Conservation (phyloP, 768 basidiomycete species). For the Russula griseocarnosa region DNA sequence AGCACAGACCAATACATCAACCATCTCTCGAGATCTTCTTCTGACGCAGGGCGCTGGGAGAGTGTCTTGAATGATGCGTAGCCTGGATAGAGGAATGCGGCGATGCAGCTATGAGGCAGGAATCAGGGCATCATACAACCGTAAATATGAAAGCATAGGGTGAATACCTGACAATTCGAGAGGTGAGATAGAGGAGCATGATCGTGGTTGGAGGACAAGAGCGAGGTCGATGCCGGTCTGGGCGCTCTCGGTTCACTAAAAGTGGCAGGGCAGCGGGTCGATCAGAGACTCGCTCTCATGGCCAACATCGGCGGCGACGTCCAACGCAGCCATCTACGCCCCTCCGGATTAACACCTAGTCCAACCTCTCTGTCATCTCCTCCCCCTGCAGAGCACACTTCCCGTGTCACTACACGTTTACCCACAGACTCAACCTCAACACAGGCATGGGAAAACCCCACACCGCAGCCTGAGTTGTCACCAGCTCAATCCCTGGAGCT, state of each 20-base stretch:
- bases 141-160: background rate
- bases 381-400: constrained; percentile 34
- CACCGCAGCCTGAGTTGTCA: constrained; percentile 41
- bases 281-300: constrained; percentile 37
- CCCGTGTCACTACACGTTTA: constrained; percentile 28
- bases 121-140: background rate
- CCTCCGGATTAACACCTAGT: constrained; percentile 30
- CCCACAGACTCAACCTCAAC: background rate
- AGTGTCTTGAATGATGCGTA: constrained; percentile 97
- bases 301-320: constrained; percentile 68
- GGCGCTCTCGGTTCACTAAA: background rate
- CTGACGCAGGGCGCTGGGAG: constrained; percentile 78
- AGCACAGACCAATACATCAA: constrained; percentile 96
- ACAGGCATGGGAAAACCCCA: constrained; percentile 10
- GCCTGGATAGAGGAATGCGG: constrained; percentile 85
- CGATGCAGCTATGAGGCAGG: constrained; percentile 49
- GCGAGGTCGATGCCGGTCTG: background rate
- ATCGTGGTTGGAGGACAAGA: background rate
- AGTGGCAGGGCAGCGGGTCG: constrained; percentile 2
- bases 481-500: constrained; percentile 69
- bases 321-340: constrained; percentile 59
- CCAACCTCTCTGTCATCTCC: constrained; percentile 51
- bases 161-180: constrained; percentile 16
- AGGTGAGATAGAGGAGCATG: constrained; percentile 24
- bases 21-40: constrained; percentile 87